A percentile compares a stretch with the other conserved stretches of the same genome.
Evolutionary conservation across 1,284 basidiomycete genomes (phyloP).

Genomic region (Ceratobasidium sp.): DNA sequence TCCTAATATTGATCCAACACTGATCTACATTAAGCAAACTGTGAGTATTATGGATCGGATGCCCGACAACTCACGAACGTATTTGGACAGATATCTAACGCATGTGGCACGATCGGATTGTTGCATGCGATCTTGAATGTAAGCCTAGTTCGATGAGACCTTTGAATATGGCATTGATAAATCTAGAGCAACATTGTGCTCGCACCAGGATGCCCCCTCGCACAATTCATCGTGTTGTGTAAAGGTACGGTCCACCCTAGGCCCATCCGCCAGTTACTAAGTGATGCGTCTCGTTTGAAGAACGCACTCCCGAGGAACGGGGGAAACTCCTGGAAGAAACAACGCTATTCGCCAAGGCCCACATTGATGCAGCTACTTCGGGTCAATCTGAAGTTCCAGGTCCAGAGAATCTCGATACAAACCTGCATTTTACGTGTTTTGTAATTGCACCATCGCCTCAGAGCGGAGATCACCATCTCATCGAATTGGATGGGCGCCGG

Average conservation of each 20-base stretch:
- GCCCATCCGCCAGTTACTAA: conserved; percentile 42
- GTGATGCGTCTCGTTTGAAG: conserved; percentile 48
- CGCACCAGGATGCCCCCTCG: conserved; percentile 61
- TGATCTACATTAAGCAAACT: conserved; percentile 80
- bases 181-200: conserved; percentile 61
- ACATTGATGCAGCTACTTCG: conserved; percentile 67
- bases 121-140: conserved; percentile 82
- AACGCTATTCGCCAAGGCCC: conserved; percentile 75
- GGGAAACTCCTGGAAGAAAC: conserved; percentile 77
- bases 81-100: conserved; percentile 77
- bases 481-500: conserved; percentile 84
- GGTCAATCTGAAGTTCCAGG: conserved; percentile 62
- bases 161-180: not conserved
- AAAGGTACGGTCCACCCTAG: conserved; percentile 53
- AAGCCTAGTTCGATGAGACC: conserved; percentile 44
- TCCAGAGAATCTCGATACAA: conserved; percentile 58
- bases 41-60: conserved; percentile 51
- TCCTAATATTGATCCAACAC: conserved; percentile 61
- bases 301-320: conserved; percentile 70
- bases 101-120: conserved; percentile 88
- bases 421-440: conserved; percentile 87
- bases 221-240: conserved; percentile 68
- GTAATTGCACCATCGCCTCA: conserved; percentile 65
- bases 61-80: not conserved
- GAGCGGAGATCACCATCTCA: conserved; percentile 57